Base-by-base conservation (phyloP, 441 rosid genomes). In the Biscutella laevigata region DNA sequence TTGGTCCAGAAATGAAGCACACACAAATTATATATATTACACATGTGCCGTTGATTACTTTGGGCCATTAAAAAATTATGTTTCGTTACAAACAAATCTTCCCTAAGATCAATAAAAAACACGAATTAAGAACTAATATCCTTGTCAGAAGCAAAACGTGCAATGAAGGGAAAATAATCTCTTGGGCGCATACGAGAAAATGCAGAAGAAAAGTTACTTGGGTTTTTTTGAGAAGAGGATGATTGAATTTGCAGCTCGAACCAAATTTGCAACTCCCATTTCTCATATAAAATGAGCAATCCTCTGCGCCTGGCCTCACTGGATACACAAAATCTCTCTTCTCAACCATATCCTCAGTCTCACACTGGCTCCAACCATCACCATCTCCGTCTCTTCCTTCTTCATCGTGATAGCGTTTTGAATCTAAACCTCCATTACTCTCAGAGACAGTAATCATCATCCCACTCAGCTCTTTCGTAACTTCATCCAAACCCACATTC, bases 221-320 rank as follows among this genome's bases (percentile, higher is more conserved):
- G 71, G 24, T 53, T 64, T 70, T 78, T 54, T 70, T 57, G n/a
- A 61, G 68, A 51, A 78, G 57, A 19, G 96, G 96, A 22, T 91
- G 98, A 64, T 85, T 91, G 61, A 88, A 88, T 80, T 79, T 88
- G 86, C 95, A 88, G 64, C 40, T 71, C 8, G 74, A 74, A 42
- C 89, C 98, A 53, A 61, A 92, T 61, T 80, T 92, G 80, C 95
- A 88, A 33, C 58, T 64, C 7, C 94, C 89, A 14, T 82, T 79
- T 64, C 71, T 85, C 75, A 88, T 76, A 41, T 80, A 88, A 39
- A 38, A 88, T 0, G 95, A 22, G 38, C 98, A 88, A 75, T 92
- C 95, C 70, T 82, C 92, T 2, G 88, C 94, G 9, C 74, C 86
- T 15, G 82, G 91, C 50, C 96, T 77, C 62, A 82, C 67, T 7